phyloP scores from a whole-genome alignment of 176 grass and related monocot species.

The Sorghum bicolor region DNA sequence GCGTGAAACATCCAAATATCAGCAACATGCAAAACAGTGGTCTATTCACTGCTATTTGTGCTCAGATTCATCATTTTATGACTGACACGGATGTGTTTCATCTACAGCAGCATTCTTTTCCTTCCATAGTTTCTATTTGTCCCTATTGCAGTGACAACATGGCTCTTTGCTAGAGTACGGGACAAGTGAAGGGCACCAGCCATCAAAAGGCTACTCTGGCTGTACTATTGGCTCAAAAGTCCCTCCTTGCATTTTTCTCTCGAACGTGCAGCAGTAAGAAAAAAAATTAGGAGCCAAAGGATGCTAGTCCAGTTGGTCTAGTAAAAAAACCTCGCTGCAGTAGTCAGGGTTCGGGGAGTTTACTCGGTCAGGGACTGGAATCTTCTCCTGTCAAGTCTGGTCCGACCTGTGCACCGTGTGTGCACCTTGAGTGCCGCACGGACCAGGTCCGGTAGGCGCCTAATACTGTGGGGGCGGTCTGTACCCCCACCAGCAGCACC shows the following conservation, averaged over 20 bases:
- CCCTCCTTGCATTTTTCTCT: background rate
- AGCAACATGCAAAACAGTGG: constrained; percentile 2
- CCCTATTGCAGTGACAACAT: background rate
- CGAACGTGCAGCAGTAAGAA: background rate
- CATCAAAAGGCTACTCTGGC: background rate
- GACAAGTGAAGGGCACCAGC: background rate
- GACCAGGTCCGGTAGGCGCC: too few species aligned
- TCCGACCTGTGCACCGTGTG: too few species aligned
- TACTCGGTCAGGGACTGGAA: too few species aligned
- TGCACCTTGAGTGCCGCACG: too few species aligned
- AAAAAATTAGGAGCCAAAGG: background rate
- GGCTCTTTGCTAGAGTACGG: background rate
- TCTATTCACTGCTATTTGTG: background rate
- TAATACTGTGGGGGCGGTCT: too few species aligned
- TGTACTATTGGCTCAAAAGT: background rate
- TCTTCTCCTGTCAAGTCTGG: too few species aligned
- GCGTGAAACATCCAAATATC: background rate
- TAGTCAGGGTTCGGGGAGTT: too few species aligned
- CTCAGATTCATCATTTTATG: background rate
- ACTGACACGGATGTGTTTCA: background rate
- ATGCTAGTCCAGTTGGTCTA: too few species aligned
- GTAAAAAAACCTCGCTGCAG: too few species aligned
- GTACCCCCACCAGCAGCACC: too few species aligned
- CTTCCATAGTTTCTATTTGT: background rate
- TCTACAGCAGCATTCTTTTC: background rate